Conservation (phyloP, 805 yeast genomes). For the Candida maesae region DNA sequence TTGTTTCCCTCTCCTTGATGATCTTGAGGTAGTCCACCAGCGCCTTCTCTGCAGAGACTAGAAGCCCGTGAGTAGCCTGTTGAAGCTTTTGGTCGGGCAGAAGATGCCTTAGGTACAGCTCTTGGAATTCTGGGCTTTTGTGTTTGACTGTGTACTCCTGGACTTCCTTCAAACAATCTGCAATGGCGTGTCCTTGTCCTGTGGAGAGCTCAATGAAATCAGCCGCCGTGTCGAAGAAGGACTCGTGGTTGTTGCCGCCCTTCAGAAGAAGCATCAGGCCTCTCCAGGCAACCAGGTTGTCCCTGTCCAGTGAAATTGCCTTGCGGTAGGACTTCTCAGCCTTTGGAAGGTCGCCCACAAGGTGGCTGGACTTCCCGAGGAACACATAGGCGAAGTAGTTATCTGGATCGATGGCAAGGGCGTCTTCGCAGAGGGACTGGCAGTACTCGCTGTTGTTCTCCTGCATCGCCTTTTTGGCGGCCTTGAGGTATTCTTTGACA, state of each 20-base stretch:
- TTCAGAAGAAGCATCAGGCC: conserved; percentile 57
- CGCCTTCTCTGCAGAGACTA: conserved; percentile 45
- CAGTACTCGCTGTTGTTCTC: conserved; percentile 61
- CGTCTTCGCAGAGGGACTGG: conserved; percentile 50
- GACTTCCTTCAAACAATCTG: conserved; percentile 47
- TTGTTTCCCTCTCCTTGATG: conserved; percentile 37
- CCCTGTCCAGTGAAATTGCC: conserved; percentile 49
- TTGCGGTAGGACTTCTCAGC: conserved; percentile 42
- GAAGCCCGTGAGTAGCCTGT: conserved; percentile 44
- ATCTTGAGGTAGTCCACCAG: conserved; percentile 41
- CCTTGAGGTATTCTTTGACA: conserved; percentile 38
- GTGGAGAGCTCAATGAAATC: conserved; percentile 40
- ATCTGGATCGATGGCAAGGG: conserved; percentile 49
- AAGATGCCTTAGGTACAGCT: conserved; percentile 45
- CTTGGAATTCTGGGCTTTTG: conserved; percentile 32
- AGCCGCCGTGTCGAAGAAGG: conserved; percentile 46
- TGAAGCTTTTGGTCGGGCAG: conserved; percentile 57
- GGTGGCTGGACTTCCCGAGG: conserved; percentile 64
- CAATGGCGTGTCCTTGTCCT: conserved; percentile 41
- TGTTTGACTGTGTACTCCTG: conserved; percentile 40
- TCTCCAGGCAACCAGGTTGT: conserved; percentile 70
- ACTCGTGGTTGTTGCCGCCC: conserved; percentile 33
- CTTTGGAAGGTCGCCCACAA: conserved; percentile 33
- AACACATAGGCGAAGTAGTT: conserved; percentile 68
- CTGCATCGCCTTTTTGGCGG: conserved; percentile 49